phyloP scores from a whole-genome alignment of 345 rosid genomes.

The Populus tremula region DNA sequence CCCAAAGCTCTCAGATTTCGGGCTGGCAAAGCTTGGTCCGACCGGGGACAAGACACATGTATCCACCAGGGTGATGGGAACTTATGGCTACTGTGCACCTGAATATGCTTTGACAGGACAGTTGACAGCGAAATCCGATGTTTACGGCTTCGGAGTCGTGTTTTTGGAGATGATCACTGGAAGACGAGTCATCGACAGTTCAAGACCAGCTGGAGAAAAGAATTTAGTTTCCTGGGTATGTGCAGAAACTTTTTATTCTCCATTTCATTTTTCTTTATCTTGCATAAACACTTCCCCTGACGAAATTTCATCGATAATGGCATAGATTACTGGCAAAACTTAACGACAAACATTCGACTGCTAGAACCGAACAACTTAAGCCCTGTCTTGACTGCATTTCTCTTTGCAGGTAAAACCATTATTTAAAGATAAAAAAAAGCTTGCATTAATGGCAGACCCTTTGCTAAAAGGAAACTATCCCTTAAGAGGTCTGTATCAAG shows the following conservation, averaged over 20 bases:
- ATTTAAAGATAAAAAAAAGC: conserved; percentile 60
- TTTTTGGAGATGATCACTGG: conserved; percentile 79
- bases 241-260: neutral
- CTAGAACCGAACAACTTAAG: too few relatives aligned
- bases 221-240: conserved; percentile 72
- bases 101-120: conserved; percentile 73
- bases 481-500: conserved; percentile 55
- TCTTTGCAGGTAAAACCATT: conserved; percentile 59
- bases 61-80: conserved; percentile 87
- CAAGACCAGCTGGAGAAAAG: conserved; percentile 62
- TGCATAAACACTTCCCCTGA: conserved; percentile 15
- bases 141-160: conserved; percentile 81
- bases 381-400: neutral
- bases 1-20: conserved; percentile 83
- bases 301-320: too few relatives aligned
- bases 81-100: conserved; percentile 79
- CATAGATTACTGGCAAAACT: too few relatives aligned
- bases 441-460: conserved; percentile 64
- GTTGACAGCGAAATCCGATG: conserved; percentile 69
- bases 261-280: too few relatives aligned
- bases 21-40: conserved; percentile 81
- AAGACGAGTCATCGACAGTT: conserved; percentile 65
- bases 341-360: too few relatives aligned
- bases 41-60: conserved; percentile 65
- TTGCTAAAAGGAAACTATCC: conserved; percentile 57